Evolutionary conservation across 192 early-diverging fungal species (phyloP).

Genomic region (Coemansia sp.): DNA sequence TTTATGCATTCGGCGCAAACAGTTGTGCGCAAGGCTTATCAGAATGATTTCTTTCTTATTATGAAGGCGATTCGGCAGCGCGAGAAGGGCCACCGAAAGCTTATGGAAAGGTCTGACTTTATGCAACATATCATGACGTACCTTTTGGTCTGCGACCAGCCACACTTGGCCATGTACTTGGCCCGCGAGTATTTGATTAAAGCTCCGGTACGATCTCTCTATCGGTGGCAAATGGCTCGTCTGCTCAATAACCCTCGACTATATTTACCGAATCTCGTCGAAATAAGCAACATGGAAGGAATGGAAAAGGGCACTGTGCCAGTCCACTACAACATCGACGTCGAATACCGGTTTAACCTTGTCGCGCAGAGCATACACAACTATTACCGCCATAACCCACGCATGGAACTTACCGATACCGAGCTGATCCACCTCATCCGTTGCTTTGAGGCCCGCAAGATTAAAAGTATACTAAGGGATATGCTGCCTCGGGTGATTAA

Average conservation of each 20-base stretch:
- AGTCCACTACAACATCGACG: not conserved
- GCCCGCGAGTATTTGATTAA: slow-evolving; percentile 16
- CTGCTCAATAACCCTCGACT: slow-evolving; percentile 12
- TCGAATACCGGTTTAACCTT: slow-evolving; percentile 26
- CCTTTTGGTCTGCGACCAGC: slow-evolving; percentile 23
- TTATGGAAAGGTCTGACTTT: slow-evolving; percentile 6
- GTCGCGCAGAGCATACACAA: slow-evolving; percentile 11
- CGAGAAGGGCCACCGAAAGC: slow-evolving; percentile 15
- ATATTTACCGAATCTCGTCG: not conserved
- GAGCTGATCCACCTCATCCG: slow-evolving; percentile 30
- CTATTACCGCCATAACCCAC: slow-evolving; percentile 19
- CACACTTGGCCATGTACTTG: slow-evolving; percentile 21
- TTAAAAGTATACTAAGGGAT: slow-evolving; percentile 19
- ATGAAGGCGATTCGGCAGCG: slow-evolving; percentile 49
- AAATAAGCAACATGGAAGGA: not conserved
- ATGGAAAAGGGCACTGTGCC: slow-evolving; percentile 1
- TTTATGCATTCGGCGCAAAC: slow-evolving; percentile 15
- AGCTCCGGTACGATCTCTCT: not conserved
- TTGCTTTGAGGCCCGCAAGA: slow-evolving; percentile 15
- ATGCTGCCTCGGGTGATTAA: slow-evolving; percentile 28
- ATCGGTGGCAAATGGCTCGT: slow-evolving; percentile 26
- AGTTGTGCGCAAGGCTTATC: not conserved
- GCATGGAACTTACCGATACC: slow-evolving; percentile 14
- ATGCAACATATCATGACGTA: slow-evolving; percentile 21
- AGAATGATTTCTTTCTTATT: slow-evolving; percentile 43